Conservation (phyloP, 148 eudicot species). For the Mesembryanthemum crystallinum region DNA sequence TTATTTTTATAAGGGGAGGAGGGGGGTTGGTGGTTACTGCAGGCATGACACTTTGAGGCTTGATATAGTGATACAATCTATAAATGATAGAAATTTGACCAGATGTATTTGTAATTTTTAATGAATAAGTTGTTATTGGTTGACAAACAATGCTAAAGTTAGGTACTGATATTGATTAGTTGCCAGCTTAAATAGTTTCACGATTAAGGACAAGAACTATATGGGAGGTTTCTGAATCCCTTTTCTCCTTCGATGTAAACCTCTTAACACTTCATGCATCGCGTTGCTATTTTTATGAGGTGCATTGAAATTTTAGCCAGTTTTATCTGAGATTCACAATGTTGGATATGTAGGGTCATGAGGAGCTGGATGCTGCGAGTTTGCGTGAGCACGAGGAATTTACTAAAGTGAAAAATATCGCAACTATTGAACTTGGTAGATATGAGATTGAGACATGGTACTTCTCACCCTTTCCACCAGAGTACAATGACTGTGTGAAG, state of each 20-base stretch:
- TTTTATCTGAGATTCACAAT: neutral
- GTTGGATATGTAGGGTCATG: conserved; percentile 63
- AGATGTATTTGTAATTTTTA: neutral
- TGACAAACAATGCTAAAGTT: neutral
- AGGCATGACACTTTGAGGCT: neutral
- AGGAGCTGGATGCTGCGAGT: conserved; percentile 99
- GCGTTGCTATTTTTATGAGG: neutral
- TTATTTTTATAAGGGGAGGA: too few species aligned
- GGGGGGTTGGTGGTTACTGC: neutral
- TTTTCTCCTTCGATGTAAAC: neutral
- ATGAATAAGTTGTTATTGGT: neutral
- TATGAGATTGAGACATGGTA: conserved; percentile 99
- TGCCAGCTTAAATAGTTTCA: neutral
- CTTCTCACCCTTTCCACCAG: conserved; percentile 98
- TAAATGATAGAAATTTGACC: neutral
- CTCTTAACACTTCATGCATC: neutral
- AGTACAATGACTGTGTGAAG: conserved; percentile 89
- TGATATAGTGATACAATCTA: neutral
- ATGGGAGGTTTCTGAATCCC: too few species aligned
- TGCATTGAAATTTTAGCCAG: neutral
- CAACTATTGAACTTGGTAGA: conserved; percentile 89
- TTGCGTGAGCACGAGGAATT: conserved; percentile 99
- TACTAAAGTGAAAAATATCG: conserved; percentile 95
- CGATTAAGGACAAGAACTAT: neutral
- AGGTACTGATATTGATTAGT: neutral